A percentile compares a stretch with the other conserved stretches of the same genome.
These are phyloP conservation scores for Aureobasidium sp. DNA, from an alignment of 2,329 filamentous ascomycete genomes.

Conservation along the genomic window DNA sequence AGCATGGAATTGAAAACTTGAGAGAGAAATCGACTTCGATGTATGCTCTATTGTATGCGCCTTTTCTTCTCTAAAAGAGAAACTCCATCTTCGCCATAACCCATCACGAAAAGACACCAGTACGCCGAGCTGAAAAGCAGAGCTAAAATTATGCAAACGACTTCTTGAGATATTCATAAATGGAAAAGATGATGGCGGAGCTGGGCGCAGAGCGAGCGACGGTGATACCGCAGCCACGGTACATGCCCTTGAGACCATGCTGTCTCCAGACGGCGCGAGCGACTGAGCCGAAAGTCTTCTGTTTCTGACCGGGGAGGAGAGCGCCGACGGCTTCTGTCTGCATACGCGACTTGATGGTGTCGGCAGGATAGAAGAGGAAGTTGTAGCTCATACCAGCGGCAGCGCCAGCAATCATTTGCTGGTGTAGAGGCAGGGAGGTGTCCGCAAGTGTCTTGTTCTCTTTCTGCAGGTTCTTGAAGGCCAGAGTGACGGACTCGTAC, in stretches of 20 bases:
- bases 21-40: background rate
- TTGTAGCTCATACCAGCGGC: slow-evolving; percentile 91
- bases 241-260: slow-evolving; percentile 75
- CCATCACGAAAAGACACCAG: background rate
- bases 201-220: slow-evolving; percentile 81
- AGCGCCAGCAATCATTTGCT: slow-evolving; percentile 81
- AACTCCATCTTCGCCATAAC: background rate
- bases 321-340: slow-evolving; percentile 66
- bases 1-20: background rate
- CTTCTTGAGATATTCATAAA: slow-evolving; percentile 79
- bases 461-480: slow-evolving; percentile 51
- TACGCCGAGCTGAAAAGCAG: background rate
- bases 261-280: slow-evolving; percentile 68
- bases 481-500: slow-evolving; percentile 69
- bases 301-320: slow-evolving; percentile 41
- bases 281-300: slow-evolving; percentile 62
- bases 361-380: slow-evolving; percentile 92
- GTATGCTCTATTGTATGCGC: background rate
- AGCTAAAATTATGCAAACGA: slow-evolving; percentile 41
- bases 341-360: slow-evolving; percentile 96
- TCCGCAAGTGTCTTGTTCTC: slow-evolving; percentile 24
- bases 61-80: background rate
- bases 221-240: slow-evolving; percentile 91
- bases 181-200: slow-evolving; percentile 95
- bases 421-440: slow-evolving; percentile 64